A percentile compares a stretch with the other conserved stretches of the same genome.
Evolutionary conservation across 306 rosid species (phyloP).

Genomic region (Vigna radiata): DNA sequence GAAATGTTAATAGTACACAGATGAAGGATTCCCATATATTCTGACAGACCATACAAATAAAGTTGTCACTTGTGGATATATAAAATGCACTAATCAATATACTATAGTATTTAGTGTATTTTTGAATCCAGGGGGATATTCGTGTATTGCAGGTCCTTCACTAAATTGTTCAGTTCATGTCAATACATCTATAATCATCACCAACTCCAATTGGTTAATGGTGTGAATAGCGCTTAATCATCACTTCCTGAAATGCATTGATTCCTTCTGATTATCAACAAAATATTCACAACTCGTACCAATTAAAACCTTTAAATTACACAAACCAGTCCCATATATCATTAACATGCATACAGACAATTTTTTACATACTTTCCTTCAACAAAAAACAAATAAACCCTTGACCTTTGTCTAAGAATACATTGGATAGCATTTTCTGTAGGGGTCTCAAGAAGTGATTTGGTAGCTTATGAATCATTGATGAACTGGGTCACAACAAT

Average conservation of each 20-base stretch:
- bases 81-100: constrained; percentile 1
- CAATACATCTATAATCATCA: not conserved
- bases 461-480: too few species aligned
- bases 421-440: too few species aligned
- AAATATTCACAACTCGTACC: not conserved
- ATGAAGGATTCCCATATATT: constrained; percentile 5
- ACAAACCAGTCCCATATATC: too few species aligned
- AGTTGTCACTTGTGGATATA: constrained; percentile 14
- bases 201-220: not conserved
- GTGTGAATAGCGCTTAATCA: not conserved
- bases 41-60: not conserved
- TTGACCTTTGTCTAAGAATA: too few species aligned
- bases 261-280: not conserved
- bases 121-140: not conserved
- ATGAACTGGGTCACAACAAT: too few species aligned
- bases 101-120: not conserved
- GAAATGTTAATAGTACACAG: constrained; percentile 23
- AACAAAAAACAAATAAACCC: too few species aligned
- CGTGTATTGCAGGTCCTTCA: not conserved
- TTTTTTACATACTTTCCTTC: too few species aligned
- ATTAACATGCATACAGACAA: too few species aligned
- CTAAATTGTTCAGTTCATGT: not conserved
- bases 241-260: not conserved
- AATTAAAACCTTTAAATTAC: not conserved
- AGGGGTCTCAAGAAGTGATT: too few species aligned